phyloP scores from a whole-genome alignment of 1,284 basidiomycete species.

The Pseudozyma hubeiensis region DNA sequence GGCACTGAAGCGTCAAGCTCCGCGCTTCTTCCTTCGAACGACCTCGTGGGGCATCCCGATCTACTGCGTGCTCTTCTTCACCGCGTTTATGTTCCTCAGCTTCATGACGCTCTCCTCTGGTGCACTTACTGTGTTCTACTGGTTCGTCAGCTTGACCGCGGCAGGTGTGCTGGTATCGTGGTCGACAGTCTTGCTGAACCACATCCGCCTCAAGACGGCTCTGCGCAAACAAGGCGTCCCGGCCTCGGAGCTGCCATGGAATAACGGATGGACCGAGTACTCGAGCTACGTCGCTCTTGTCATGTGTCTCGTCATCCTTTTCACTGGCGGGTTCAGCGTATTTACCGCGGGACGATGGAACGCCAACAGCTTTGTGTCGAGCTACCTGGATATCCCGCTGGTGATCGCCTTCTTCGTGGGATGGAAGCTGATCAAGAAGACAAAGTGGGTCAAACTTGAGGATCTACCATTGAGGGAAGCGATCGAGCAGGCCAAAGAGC shows the following conservation, averaged over 20 bases:
- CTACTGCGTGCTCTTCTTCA: constrained; percentile 77
- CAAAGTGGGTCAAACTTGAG: constrained; percentile 34
- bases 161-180: constrained; percentile 81
- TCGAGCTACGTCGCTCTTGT: constrained; percentile 42
- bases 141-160: constrained; percentile 74
- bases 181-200: constrained; percentile 82
- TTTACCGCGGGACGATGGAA: constrained; percentile 56
- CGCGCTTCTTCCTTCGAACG: constrained; percentile 77
- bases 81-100: constrained; percentile 76
- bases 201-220: constrained; percentile 79
- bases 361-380: constrained; percentile 79
- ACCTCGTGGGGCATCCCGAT: constrained; percentile 81
- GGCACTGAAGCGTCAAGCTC: constrained; percentile 80
- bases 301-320: constrained; percentile 46
- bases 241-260: constrained; percentile 71
- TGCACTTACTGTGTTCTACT: constrained; percentile 74
- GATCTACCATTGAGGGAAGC: constrained; percentile 28
- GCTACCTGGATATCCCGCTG: constrained; percentile 79
- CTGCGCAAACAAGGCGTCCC: constrained; percentile 75
- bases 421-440: constrained; percentile 49
- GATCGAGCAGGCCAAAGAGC: constrained; percentile 26
- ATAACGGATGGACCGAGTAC: constrained; percentile 61
- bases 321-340: constrained; percentile 69
- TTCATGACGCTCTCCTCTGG: constrained; percentile 72
- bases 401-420: constrained; percentile 80